A percentile compares a stretch with the other conserved stretches of the same genome.
These are phyloP conservation scores for Fusarium camptoceras DNA, from an alignment of 2,329 filamentous ascomycete species.

Conservation along the genomic window DNA sequence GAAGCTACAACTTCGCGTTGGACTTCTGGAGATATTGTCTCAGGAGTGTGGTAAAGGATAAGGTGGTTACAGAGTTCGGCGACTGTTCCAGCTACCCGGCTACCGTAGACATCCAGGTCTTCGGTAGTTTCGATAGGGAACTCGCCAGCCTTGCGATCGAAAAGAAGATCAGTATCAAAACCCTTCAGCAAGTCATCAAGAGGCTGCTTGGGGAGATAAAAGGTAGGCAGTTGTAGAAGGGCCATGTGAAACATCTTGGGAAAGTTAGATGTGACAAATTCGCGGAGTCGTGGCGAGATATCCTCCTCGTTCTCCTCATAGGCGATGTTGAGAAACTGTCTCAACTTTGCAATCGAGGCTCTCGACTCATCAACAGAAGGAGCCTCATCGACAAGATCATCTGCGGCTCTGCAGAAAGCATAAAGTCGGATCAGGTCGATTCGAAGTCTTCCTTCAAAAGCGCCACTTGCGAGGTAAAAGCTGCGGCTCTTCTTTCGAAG, in stretches of 20 bases:
- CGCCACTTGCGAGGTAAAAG: slow-evolving; percentile 78
- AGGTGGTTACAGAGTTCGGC: slow-evolving; percentile 76
- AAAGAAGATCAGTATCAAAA: slow-evolving; percentile 75
- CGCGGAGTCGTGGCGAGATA: slow-evolving; percentile 4
- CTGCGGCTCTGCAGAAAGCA: slow-evolving; percentile 78
- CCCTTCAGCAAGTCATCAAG: slow-evolving; percentile 74
- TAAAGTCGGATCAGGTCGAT: slow-evolving; percentile 77
- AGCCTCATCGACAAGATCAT: slow-evolving; percentile 78
- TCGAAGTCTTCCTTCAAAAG: slow-evolving; percentile 74
- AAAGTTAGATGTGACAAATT: slow-evolving; percentile 62
- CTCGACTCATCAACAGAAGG: slow-evolving; percentile 62
- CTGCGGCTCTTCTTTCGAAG: slow-evolving; percentile 75
- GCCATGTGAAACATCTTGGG: slow-evolving; percentile 64
- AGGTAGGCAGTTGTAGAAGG: slow-evolving; percentile 68
- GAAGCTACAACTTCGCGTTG: slow-evolving; percentile 60
- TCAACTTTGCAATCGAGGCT: slow-evolving; percentile 69
- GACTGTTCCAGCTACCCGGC: slow-evolving; percentile 78
- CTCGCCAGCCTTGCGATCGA: slow-evolving; percentile 49
- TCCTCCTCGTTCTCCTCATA: slow-evolving; percentile 20
- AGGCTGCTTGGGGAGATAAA: slow-evolving; percentile 67
- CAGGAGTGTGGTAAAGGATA: slow-evolving; percentile 68
- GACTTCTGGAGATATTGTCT: neutral
- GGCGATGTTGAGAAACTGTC: slow-evolving; percentile 65
- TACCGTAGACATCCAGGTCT: slow-evolving; percentile 72
- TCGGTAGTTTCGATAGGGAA: slow-evolving; percentile 69